Conservation (phyloP, 1,284 basidiomycete species). For the Phlebopus sp. region DNA sequence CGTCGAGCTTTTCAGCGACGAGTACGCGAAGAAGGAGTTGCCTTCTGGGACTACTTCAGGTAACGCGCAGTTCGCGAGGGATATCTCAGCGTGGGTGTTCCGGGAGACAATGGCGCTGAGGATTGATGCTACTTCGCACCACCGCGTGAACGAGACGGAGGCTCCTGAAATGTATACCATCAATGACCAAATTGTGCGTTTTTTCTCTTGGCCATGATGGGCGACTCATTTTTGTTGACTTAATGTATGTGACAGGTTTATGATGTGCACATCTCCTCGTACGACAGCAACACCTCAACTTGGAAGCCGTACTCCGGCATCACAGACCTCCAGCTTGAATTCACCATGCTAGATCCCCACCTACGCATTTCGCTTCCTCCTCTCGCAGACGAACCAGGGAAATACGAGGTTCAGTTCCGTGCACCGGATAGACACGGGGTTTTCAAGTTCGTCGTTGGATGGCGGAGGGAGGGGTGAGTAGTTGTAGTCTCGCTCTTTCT, state of each 20-base stretch:
- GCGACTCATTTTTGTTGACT: constrained; percentile 7
- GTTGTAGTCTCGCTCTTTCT: not conserved
- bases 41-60: constrained; percentile 59
- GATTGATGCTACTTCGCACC: constrained; percentile 75
- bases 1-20: constrained; percentile 73
- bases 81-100: constrained; percentile 89
- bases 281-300: constrained; percentile 47
- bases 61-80: constrained; percentile 71
- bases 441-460: constrained; percentile 91
- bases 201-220: not conserved
- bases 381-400: constrained; percentile 52
- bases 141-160: constrained; percentile 60
- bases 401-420: constrained; percentile 78
- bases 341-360: constrained; percentile 98
- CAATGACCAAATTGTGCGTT: constrained; percentile 79
- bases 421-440: constrained; percentile 96
- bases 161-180: constrained; percentile 74
- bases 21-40: constrained; percentile 63
- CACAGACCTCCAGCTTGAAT: constrained; percentile 86
- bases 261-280: constrained; percentile 68
- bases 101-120: constrained; percentile 83
- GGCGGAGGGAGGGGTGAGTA: constrained; percentile 82
- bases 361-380: constrained; percentile 72
- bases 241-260: constrained; percentile 54
- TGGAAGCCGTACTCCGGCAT: constrained; percentile 76